Base-by-base conservation (phyloP, 805 yeast genomes). In the Myxozyma lipomycoides region DNA sequence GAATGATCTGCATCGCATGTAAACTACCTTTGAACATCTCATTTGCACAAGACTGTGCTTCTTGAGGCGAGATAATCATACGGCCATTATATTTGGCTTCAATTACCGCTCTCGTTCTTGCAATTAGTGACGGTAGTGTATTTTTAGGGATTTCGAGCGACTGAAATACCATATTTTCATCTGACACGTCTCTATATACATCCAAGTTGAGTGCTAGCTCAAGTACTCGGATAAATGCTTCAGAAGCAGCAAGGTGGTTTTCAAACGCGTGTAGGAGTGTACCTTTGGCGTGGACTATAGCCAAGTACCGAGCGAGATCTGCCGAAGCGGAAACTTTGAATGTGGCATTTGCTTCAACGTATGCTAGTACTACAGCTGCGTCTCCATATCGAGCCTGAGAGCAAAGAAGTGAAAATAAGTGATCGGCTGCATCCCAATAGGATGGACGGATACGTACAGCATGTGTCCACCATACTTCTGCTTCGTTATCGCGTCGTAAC, bases 351-450 rank as follows among this genome's bases (percentile, higher is more conserved):
- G 28, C 40, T 30, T 51, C 50, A 19, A 55, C 60, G 40, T 28
- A 55, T 6, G 40, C 41, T 12, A 54, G 51, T 15, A 53, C 56
- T 22, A 40, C 50, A 10, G 53, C 52, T 7, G 60, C 60, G n/a
- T 56, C 56, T 38, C 48, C 43, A 17, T 52, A 51, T 17, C 63
- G 49, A 7, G 37, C 40, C 35, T 58, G 61, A 1, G 52, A 24
- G 23, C 58, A 45, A 9, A 56, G 43, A 3, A 61, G 48, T 4
- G 60, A 43, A 26, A 61, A 52, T 24, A 62, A 30, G 24, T 62
- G 66, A 9, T 62, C 65, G 6, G 63, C 59, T 1, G 65, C 64
- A 38, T 62, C 66, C 58, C 59, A 60, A 45, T 61, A 62, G n/a
- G 51, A 38, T 9, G 65, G 65, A 2, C 57, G 49, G 3, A 56